phyloP scores from a whole-genome alignment of 257 asterid species.

The Leonotis leonurus region DNA sequence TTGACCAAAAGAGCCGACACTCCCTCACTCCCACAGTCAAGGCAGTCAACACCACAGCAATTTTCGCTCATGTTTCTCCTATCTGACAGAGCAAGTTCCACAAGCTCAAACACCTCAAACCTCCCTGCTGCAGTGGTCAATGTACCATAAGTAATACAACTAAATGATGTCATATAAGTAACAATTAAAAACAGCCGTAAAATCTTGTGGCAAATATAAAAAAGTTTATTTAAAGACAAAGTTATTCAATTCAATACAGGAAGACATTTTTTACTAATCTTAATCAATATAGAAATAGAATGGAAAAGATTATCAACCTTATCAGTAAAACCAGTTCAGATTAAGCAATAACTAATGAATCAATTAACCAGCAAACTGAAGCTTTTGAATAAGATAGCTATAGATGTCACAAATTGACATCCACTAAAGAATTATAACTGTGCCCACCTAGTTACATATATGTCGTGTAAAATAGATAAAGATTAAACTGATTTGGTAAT shows the following conservation, averaged over 20 bases:
- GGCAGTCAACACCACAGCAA: slow-evolving; percentile 15
- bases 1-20: slow-evolving; percentile 13
- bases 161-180: background rate
- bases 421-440: background rate
- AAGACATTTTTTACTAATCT: background rate
- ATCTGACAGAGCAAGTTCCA: background rate
- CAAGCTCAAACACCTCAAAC: background rate
- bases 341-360: slow-evolving; percentile 8
- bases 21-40: slow-evolving; percentile 20
- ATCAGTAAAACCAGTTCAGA: background rate
- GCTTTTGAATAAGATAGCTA: slow-evolving; percentile 9
- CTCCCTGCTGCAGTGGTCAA: background rate
- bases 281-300: background rate
- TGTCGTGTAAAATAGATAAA: background rate
- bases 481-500: no score
- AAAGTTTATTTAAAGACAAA: no score
- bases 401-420: background rate
- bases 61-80: slow-evolving; percentile 35
- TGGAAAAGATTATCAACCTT: background rate
- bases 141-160: slow-evolving; percentile 3
- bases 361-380: background rate
- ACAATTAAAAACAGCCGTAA: background rate
- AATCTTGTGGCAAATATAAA: background rate
- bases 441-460: background rate
- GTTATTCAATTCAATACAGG: background rate